Evolutionary conservation across 2,329 filamentous ascomycete species (phyloP).

Genomic region (Sphaerostilbella broomeana): DNA sequence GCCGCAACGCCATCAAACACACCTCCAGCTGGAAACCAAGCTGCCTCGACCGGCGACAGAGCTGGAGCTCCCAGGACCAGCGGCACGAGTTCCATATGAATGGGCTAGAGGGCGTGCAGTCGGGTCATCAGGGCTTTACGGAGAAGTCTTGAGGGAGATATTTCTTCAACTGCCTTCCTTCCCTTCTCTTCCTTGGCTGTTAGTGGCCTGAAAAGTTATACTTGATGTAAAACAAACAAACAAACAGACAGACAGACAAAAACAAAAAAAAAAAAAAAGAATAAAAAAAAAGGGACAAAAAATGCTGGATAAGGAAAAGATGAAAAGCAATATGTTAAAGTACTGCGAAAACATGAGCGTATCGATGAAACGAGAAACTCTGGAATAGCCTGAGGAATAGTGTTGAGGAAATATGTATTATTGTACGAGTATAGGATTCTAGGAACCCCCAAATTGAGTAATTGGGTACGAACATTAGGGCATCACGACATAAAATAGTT

Average conservation of each 20-base stretch:
- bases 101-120: constrained; percentile 29
- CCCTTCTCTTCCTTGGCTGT: too few relatives aligned
- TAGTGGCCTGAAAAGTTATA: too few relatives aligned
- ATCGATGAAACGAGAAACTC: too few relatives aligned
- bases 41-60: constrained; percentile 38
- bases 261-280: neutral
- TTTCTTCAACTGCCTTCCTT: too few relatives aligned
- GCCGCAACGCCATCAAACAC: constrained; percentile 21
- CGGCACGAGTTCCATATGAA: constrained; percentile 47
- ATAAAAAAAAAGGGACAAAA: neutral
- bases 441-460: too few relatives aligned
- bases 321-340: neutral
- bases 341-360: neutral
- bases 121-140: constrained; percentile 35
- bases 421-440: too few relatives aligned
- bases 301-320: neutral
- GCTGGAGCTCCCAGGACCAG: constrained; percentile 48
- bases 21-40: constrained; percentile 41
- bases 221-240: neutral
- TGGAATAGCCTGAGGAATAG: too few relatives aligned
- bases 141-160: constrained; percentile 22
- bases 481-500: too few relatives aligned
- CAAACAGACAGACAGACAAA: neutral
- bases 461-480: too few relatives aligned
- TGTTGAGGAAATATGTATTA: too few relatives aligned